Conservation (phyloP, 2,329 filamentous ascomycete species). For the Madurella fahalii region DNA sequence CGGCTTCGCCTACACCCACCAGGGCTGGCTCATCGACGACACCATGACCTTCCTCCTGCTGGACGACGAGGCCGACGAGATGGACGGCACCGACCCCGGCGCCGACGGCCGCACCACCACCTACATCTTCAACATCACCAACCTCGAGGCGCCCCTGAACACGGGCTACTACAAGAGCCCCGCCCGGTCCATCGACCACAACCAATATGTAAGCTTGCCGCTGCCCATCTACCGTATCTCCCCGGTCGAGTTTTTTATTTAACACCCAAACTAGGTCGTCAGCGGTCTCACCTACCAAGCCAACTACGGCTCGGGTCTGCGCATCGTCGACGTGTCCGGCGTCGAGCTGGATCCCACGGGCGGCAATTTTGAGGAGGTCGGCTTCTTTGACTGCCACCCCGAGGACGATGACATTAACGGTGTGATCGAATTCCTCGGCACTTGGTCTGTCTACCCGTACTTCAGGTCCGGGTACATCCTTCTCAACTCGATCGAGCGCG, state of each 20-base stretch:
- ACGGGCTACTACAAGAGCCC: slow-evolving; percentile 41
- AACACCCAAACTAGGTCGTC: slow-evolving; percentile 27
- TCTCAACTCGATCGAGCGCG: slow-evolving; percentile 50
- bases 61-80: slow-evolving; percentile 53
- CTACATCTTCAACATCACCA: slow-evolving; percentile 48
- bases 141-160: slow-evolving; percentile 25
- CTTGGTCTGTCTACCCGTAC: slow-evolving; percentile 47
- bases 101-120: slow-evolving; percentile 44
- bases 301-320: slow-evolving; percentile 48
- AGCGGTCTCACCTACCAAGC: slow-evolving; percentile 45
- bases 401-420: slow-evolving; percentile 45
- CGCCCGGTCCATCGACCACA: slow-evolving; percentile 43
- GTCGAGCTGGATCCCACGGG: slow-evolving; percentile 42
- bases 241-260: neutral
- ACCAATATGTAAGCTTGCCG: slow-evolving; percentile 37
- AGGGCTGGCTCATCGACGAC: slow-evolving; percentile 50
- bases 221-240: neutral
- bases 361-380: slow-evolving; percentile 42
- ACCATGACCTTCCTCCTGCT: slow-evolving; percentile 44
- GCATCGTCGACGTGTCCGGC: slow-evolving; percentile 36
- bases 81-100: slow-evolving; percentile 36
- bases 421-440: slow-evolving; percentile 38
- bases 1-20: slow-evolving; percentile 47
- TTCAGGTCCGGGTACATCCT: slow-evolving; percentile 48
- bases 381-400: slow-evolving; percentile 49